phyloP scores from a whole-genome alignment of 2,329 filamentous ascomycete genomes.

The Colletotrichum agaves region DNA sequence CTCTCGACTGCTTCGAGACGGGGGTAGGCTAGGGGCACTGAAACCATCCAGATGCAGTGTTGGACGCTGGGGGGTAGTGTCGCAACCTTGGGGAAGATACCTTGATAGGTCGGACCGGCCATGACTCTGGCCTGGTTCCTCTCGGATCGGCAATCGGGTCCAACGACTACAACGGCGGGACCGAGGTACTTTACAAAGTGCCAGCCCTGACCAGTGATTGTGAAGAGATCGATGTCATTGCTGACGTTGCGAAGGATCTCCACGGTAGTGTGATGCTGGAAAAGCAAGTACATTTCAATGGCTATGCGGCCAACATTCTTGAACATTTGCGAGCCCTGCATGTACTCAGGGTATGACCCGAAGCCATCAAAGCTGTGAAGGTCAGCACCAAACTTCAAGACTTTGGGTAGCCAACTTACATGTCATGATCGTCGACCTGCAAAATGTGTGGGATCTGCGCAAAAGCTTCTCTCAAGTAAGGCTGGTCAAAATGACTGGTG shows the following conservation, averaged over 20 bases:
- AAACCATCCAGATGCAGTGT: conserved; percentile 96
- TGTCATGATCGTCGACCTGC: conserved; percentile 96
- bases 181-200: conserved; percentile 98
- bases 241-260: conserved; percentile 91
- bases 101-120: conserved; percentile 96
- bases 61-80: conserved; percentile 92
- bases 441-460: conserved; percentile 95
- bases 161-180: conserved; percentile 88
- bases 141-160: conserved; percentile 92
- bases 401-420: conserved; percentile 70
- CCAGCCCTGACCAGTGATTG: conserved; percentile 96
- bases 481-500: conserved; percentile 97
- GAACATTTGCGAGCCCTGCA: conserved; percentile 98
- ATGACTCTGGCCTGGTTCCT: conserved; percentile 90
- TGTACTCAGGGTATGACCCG: conserved; percentile 96
- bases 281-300: conserved; percentile 97
- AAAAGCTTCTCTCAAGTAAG: conserved; percentile 92
- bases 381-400: conserved; percentile 35
- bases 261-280: conserved; percentile 96
- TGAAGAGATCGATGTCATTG: conserved; percentile 92
- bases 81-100: conserved; percentile 94
- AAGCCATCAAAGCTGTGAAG: conserved; percentile 87
- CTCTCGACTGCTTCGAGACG: conserved; percentile 92
- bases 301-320: conserved; percentile 97
- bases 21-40: conserved; percentile 91